These are phyloP conservation scores for Eucalyptus rudis DNA, from an alignment of 345 rosid genomes.

Conservation along the genomic window DNA sequence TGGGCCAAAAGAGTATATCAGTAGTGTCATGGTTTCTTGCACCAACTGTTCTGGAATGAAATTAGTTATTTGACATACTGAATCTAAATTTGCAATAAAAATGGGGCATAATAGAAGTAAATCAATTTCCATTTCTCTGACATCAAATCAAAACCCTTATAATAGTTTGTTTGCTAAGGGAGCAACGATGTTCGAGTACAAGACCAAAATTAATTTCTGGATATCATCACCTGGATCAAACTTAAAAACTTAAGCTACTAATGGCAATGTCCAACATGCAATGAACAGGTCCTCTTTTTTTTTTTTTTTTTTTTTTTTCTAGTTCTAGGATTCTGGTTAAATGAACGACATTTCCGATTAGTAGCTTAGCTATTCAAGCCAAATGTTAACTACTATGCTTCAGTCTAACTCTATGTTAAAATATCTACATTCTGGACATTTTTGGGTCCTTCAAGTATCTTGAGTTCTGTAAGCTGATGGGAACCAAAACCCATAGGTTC, in stretches of 20 bases:
- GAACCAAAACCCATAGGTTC: not conserved
- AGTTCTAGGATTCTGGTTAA: not conserved
- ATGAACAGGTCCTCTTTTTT: not conserved
- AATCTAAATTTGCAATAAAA: not conserved
- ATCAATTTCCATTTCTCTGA: not conserved
- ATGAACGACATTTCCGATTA: not conserved
- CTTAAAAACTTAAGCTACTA: not conserved
- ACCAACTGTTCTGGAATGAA: not conserved
- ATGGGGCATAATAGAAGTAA: not conserved
- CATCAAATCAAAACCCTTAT: not conserved
- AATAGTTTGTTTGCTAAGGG: not conserved
- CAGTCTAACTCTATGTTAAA: not conserved
- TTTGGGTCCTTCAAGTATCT: not conserved
- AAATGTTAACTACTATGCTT: not conserved
- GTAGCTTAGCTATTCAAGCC: not conserved
- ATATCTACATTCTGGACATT: not conserved
- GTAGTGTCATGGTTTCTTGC: not conserved
- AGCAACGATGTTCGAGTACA: not conserved
- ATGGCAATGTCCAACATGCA: not conserved
- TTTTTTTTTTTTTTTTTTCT: not conserved
- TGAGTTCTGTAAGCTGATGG: not conserved
- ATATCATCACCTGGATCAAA: not conserved
- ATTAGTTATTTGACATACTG: not conserved
- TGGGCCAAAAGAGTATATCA: not conserved
- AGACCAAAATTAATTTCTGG: not conserved